These are phyloP conservation scores for Candida jianshihensis DNA, from an alignment of 805 yeast species.

Conservation along the genomic window DNA sequence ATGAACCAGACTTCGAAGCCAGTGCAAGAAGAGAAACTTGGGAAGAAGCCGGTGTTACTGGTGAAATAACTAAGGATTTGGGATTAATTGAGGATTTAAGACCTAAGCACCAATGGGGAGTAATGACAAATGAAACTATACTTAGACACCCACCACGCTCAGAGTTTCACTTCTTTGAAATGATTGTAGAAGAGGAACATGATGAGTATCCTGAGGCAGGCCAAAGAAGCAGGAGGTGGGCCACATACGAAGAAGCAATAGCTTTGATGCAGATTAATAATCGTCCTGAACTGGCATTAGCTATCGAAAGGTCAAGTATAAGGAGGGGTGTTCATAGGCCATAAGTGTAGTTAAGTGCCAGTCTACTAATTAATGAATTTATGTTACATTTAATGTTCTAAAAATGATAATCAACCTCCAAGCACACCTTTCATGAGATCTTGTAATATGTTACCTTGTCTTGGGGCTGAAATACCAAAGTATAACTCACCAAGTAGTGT, in stretches of 20 bases:
- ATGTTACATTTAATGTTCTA: not conserved
- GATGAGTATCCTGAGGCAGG: constrained; percentile 70
- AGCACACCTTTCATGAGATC: constrained; percentile 72
- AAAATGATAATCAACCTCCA: constrained; percentile 36
- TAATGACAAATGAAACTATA: constrained; percentile 18
- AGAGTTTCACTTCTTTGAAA: constrained; percentile 85
- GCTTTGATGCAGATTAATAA: constrained; percentile 49
- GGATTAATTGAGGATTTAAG: constrained; percentile 63
- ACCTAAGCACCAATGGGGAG: constrained; percentile 39
- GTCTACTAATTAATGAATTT: not conserved
- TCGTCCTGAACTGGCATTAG: constrained; percentile 62
- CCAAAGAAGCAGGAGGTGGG: constrained; percentile 68
- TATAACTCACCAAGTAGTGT: constrained; percentile 53
- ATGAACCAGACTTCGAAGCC: constrained; percentile 42
- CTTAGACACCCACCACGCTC: constrained; percentile 54
- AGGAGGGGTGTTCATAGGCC: constrained; percentile 12
- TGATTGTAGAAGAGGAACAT: constrained; percentile 50
- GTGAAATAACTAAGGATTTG: constrained; percentile 46
- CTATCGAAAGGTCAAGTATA: constrained; percentile 51
- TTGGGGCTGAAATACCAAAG: constrained; percentile 50
- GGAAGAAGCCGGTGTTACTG: constrained; percentile 95
- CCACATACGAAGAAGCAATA: constrained; percentile 58
- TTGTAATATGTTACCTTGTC: constrained; percentile 51
- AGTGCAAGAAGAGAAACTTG: constrained; percentile 85
- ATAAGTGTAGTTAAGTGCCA: not conserved